Conservation (phyloP, 1,284 basidiomycete genomes). For the Ceratobasidium theobromae region DNA sequence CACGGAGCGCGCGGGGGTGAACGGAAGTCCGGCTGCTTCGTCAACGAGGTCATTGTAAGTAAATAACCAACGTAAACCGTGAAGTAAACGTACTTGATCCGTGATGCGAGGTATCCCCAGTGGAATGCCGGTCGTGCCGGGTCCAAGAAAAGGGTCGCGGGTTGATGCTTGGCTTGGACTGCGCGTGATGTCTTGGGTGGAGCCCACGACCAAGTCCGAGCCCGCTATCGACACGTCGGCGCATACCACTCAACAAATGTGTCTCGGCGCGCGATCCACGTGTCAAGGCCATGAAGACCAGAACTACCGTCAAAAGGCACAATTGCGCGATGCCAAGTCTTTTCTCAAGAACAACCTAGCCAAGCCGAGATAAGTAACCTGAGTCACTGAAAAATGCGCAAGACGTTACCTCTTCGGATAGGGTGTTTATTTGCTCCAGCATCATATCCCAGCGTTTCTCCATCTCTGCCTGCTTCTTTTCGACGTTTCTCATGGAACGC, state of each 20-base stretch:
- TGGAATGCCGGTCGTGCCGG: slow-evolving; percentile 12
- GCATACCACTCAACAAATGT: slow-evolving; percentile 14
- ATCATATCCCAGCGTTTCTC: slow-evolving; percentile 72
- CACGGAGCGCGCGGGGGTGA: slow-evolving; percentile 6
- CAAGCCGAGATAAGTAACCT: neutral
- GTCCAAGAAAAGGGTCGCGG: slow-evolving; percentile 16
- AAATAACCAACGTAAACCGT: neutral
- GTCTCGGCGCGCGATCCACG: slow-evolving; percentile 56
- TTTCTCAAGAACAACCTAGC: slow-evolving; percentile 77
- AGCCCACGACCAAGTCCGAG: slow-evolving; percentile 1
- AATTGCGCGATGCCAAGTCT: slow-evolving; percentile 81
- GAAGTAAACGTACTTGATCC: neutral
- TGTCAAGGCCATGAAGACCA: slow-evolving; percentile 82
- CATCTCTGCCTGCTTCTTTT: slow-evolving; percentile 63
- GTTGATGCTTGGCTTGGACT: slow-evolving; percentile 13
- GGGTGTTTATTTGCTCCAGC: slow-evolving; percentile 62
- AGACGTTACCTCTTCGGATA: slow-evolving; percentile 68
- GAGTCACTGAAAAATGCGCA: neutral
- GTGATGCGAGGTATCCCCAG: slow-evolving; percentile 23
- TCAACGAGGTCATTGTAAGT: neutral
- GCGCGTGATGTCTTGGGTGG: slow-evolving; percentile 11
- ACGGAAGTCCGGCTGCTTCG: neutral
- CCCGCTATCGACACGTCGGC: slow-evolving; percentile 15
- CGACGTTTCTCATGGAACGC: slow-evolving; percentile 67
- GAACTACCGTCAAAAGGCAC: slow-evolving; percentile 71